phyloP scores from a whole-genome alignment of 495 filamentous ascomycete genomes.

The Tetracladium marchalianum region DNA sequence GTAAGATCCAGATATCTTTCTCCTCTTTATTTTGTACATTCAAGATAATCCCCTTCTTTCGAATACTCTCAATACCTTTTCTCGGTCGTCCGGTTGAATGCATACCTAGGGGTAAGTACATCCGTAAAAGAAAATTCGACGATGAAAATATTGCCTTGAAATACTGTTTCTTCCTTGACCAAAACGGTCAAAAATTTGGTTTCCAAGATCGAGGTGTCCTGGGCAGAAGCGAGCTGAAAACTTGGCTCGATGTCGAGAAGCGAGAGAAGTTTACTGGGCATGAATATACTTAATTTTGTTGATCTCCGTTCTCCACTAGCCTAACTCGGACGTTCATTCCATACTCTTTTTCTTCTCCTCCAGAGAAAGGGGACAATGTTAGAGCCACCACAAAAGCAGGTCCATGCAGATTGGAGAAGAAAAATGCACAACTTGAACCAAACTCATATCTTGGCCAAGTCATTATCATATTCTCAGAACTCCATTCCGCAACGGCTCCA shows the following conservation, averaged over 20 bases:
- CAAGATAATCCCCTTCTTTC: too few relatives aligned
- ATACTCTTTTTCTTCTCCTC: background rate
- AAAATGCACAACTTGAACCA: background rate
- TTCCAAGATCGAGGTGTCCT: background rate
- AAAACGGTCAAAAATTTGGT: background rate
- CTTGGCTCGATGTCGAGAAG: too few relatives aligned
- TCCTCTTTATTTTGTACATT: too few relatives aligned
- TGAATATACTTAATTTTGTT: too few relatives aligned
- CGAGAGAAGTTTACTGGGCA: too few relatives aligned
- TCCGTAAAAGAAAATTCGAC: background rate
- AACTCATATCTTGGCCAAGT: background rate
- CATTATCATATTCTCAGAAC: conserved; percentile 2
- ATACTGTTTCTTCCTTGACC: background rate
- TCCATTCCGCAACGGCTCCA: background rate
- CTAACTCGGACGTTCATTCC: background rate
- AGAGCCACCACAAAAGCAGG: conserved; percentile 1
- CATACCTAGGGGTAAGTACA: too few relatives aligned
- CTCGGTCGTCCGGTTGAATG: too few relatives aligned
- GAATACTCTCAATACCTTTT: too few relatives aligned
- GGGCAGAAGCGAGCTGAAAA: background rate
- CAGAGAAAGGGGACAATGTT: background rate
- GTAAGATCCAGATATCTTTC: too few relatives aligned
- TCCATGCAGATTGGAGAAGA: background rate
- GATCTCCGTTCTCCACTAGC: background rate
- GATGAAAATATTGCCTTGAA: background rate